Base-by-base conservation (phyloP, 2,329 filamentous ascomycete species). In the Colletotrichum brevisporum region DNA sequence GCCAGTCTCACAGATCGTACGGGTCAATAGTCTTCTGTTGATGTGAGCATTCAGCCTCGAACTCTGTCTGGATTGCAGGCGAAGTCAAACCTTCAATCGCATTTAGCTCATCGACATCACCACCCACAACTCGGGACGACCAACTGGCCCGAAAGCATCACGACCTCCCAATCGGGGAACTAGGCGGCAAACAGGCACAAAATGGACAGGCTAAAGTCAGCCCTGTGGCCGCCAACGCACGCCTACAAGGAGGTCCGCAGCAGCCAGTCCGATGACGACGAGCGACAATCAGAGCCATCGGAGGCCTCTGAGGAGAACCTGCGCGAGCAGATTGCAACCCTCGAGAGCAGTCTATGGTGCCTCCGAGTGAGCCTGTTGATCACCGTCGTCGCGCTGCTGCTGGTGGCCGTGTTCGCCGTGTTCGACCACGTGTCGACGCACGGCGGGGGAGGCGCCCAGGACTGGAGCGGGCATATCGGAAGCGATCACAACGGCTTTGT, bases 401-500 rank as follows among this genome's bases (percentile, higher is more conserved):
- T 67, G 3, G 51, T 62, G 2, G 56, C 51, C 0, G 5, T 52
- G 1, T 67, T 67, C 18, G 57, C 50, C 1, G 58, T 67, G 12
- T 36, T 62, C 12, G 45, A 56, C 36, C 57, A 58, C 0, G 57
- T 67, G 16, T 62, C 57, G 5, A 62, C 31, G 6, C 31, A 36
- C 31, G 31, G 16, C 26, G 27, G 48, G 16, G 31, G 43, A n/a
- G 41, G 18, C 16, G 41, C 41, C 16, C 50, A 54, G 0, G 31
- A 27, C 12, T 56, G 57, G 12, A 31, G 27, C 27, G 56, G 55
- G 9, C 63, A 66, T 4, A 62, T 67, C 21, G 63, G 63, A n/a
- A 67, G 63, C 51, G 63, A 67, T 15, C 63, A 51, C 15, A 67
- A 60, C 26, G 63, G 63, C 3, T 67, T 67, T 13, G 63, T 67